Base-by-base conservation (phyloP, 306 rosid genomes). In the Cucurbita pepo region DNA sequence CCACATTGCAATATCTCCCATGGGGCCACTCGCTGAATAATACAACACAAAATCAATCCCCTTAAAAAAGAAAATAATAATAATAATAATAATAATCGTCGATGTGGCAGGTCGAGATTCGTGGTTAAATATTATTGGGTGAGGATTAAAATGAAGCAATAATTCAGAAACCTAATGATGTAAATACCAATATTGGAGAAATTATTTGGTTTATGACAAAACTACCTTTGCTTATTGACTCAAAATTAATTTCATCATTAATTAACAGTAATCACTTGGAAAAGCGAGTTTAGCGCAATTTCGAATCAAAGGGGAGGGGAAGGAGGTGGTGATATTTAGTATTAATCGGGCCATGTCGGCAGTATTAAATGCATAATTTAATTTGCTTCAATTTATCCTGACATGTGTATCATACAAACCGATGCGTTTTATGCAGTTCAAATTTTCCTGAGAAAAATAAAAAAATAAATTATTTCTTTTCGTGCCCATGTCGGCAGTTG, bases 211-310 rank as follows among this genome's bases (percentile, higher is more conserved):
- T 48, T 18, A 34, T 48, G 73, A 67, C 21, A 47, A 63, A 40
- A n/a, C 48, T 45, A 45, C 7, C 21, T 47, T 67, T 69, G 73
- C 73, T 69, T 69, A 69, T 69, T 69, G 73, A 69, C 73, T 48
- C 73, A 69, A 69, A 69, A 69, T 63, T 69, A 47, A 48, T 69
- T 69, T 25, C 73, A 69, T 69, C 43, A 69, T 69, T 69, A 69
- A 47, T 48, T 47, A 50, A 69, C 43, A 69, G 53, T 66, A 66
- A 66, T 66, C 53, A 45, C 72, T 44, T 47, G 52, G 41, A 47
- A 69, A 69, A 48, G 25, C 43, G 37, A 67, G 57, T 69, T 67
- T 69, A 69, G 38, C 73, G 25, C 73, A 69, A 69, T 47, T 25
- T 45, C 10, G 4, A 69, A 45, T 48, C 73, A 45, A 67, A 43